phyloP scores from a whole-genome alignment of 768 basidiomycete genomes.

The Kwoniella mangroviensis region DNA sequence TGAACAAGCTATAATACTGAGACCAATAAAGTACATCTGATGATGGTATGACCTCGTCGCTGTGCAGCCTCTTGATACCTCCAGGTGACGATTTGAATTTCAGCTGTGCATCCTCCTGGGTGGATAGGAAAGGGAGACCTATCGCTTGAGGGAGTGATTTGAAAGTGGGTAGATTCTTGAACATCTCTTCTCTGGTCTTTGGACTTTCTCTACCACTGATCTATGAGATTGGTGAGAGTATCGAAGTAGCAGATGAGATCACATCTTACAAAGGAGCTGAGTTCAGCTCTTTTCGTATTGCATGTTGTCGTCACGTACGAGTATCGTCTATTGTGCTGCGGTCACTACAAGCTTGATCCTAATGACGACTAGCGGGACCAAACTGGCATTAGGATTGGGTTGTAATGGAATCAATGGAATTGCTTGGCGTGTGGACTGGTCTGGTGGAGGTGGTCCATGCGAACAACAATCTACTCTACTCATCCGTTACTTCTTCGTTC shows the following conservation, averaged over 20 bases:
- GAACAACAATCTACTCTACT: background rate
- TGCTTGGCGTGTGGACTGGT: background rate
- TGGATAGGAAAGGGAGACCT: slow-evolving; percentile 55
- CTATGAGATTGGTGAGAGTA: background rate
- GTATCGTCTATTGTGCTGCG: no score
- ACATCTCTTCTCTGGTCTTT: slow-evolving; percentile 28
- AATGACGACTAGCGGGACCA: background rate
- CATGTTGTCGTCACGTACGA: no score
- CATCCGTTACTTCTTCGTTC: background rate
- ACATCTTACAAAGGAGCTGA: no score
- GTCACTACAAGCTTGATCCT: background rate
- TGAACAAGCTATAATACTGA: slow-evolving; percentile 84
- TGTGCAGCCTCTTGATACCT: slow-evolving; percentile 76
- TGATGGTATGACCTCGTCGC: slow-evolving; percentile 73
- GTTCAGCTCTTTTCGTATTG: no score
- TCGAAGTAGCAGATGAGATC: background rate
- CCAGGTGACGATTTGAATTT: slow-evolving; percentile 80
- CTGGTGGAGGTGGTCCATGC: background rate
- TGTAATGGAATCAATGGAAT: no score
- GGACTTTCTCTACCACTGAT: no score
- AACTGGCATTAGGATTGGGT: background rate
- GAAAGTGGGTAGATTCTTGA: slow-evolving; percentile 49
- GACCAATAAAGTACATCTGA: slow-evolving; percentile 82
- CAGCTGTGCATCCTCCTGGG: slow-evolving; percentile 79
- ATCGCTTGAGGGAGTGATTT: slow-evolving; percentile 54